phyloP scores from a whole-genome alignment of 257 asterid species.

The Buddleja alternifolia region DNA sequence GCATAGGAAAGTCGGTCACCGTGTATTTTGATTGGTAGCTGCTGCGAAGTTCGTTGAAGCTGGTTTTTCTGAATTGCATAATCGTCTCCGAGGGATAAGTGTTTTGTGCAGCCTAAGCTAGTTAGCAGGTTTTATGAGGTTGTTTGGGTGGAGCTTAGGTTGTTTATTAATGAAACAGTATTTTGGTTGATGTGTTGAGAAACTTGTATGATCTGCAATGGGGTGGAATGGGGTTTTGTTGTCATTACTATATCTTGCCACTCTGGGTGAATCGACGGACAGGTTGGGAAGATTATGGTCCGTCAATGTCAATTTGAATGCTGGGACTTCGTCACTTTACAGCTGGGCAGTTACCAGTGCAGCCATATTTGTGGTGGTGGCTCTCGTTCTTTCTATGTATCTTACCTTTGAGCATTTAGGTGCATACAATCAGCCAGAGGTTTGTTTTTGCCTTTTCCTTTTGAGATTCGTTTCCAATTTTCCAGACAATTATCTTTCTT shows the following conservation, averaged over 20 bases:
- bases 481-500: background rate
- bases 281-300: slow-evolving; percentile 54
- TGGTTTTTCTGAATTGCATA: slow-evolving; percentile 10
- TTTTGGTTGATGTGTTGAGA: slow-evolving; percentile 30
- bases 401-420: slow-evolving; percentile 92
- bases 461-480: background rate
- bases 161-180: slow-evolving; percentile 21
- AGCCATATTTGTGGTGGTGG: slow-evolving; percentile 74
- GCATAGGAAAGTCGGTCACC: slow-evolving; percentile 15
- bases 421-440: slow-evolving; percentile 95
- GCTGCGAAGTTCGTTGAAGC: slow-evolving; percentile 18
- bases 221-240: slow-evolving; percentile 60
- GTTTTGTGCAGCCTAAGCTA: background rate
- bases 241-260: slow-evolving; percentile 42
- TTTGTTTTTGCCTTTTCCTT: slow-evolving; percentile 35
- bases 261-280: slow-evolving; percentile 60
- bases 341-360: slow-evolving; percentile 82
- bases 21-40: slow-evolving; percentile 8
- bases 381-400: slow-evolving; percentile 77
- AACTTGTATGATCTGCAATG: slow-evolving; percentile 52
- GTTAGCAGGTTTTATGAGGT: slow-evolving; percentile 10
- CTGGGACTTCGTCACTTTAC: slow-evolving; percentile 59
- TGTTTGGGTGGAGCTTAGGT: slow-evolving; percentile 13
- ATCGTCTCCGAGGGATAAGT: background rate
- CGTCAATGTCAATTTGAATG: slow-evolving; percentile 31